Evolutionary conservation across 306 rosid species (phyloP), one percentile per base, ranked within the genome.

Genomic region (Castanea crenata): DNA sequence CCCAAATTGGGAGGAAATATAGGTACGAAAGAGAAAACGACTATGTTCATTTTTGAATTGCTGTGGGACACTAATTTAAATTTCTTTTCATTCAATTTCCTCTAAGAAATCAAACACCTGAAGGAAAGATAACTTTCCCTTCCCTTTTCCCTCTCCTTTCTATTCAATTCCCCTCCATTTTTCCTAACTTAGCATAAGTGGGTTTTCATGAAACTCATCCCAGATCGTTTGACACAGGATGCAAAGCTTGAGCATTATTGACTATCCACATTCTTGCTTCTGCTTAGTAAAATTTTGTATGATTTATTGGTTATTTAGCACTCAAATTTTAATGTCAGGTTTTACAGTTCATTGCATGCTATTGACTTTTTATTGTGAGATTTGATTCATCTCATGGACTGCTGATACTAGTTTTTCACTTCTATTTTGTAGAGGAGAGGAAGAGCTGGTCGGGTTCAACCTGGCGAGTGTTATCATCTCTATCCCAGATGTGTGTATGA

Each of bases 381-480:
- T 67, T 19, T 19, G 72, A 35, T 34, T 35, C 16, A 32, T 67
- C 51, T 67, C 13, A 67, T 67, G 49, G 72, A 67, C 1, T 34
- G 25, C 52, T 67, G 72, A 31, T 78, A 23, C 63, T 55, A 9
- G 23, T 79, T 74, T 31, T 23, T 62, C 27, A 74, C 55, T 55
- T 70, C 46, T 80, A 64, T 77, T 71, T 78, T 87, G 78, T 77
- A 96, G 99, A 91, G 99, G 87, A 89, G 98, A 86, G 99, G 99
- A 91, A 93, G 98, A 87, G 98, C 99, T 81, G 99, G 99, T 61
- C 97, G 98, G 72, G 97, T 91, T 86, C 99, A 93, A 81, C 93
- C 97, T 15, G 98, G 97, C 74, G 97, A 87, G 76, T 96, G 99
- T 81, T 96, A 86, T 84, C 97, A 86, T 86, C 92, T 96, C 84